Evolutionary conservation across 2,329 filamentous ascomycete species (phyloP), one percentile per base, ranked within the genome.

Genomic region (Cytospora piceae): DNA sequence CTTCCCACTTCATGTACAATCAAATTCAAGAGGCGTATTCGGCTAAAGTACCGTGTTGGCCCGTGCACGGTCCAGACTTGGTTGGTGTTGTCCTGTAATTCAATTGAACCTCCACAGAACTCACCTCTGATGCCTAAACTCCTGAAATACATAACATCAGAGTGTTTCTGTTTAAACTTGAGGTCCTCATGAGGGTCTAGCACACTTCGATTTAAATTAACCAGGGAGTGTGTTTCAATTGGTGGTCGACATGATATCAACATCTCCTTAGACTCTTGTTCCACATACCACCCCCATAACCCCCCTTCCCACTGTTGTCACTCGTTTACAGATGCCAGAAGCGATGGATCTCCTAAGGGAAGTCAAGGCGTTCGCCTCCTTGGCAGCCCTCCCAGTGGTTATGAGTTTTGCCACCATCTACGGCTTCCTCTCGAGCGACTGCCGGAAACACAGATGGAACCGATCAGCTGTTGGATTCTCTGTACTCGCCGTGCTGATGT

Each of bases 401-500:
- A 32, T 57, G 39, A 57, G 53, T 22, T 32, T 57, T 15, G 20
- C 42, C n/a, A 51, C 39, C 51, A n/a, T 51, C 53, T 63, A 57
- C 46, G 31, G 34, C 61, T 51, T 49, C 22, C 39, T 57, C 39
- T 4, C 51, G 15, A 20, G 29, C 8, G 15, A 37, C 15, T 37
- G 39, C 14, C 46, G 15, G 4, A 22, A 29, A 15, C 32, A 63
- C 32, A 53, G 62, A 8, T 65, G 65, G 54, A 53, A 27, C 24
- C 54, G 46, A n/a, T 34, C 54, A 3, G 42, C 51, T 7, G 37
- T 66, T 4, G 58, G 56, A 11, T 66, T 70, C 14, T 64, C 70
- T 37, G 61, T 69, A 4, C 61, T 78, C 15, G 74, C 73, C 24
- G 42, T 59, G 51, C 53, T 53, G 22, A 55, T 49, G 46, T n/a